phyloP scores from a whole-genome alignment of 2,329 filamentous ascomycete species.

The Alternaria atra region DNA sequence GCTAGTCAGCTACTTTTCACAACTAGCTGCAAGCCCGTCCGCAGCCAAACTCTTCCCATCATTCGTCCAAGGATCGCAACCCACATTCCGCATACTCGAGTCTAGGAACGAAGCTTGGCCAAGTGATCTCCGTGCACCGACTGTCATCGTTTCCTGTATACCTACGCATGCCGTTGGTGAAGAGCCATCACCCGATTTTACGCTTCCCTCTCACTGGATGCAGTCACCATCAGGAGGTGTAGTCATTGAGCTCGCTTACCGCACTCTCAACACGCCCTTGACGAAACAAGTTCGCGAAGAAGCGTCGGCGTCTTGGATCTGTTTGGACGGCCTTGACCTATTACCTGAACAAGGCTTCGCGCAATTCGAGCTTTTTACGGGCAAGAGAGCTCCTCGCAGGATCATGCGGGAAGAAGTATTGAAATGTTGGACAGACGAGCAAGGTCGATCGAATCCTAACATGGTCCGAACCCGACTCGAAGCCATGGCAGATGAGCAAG shows the following conservation, averaged over 20 bases:
- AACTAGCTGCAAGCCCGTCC: slow-evolving; percentile 48
- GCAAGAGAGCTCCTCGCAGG: slow-evolving; percentile 72
- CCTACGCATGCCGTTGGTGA: slow-evolving; percentile 72
- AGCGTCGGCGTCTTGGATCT: slow-evolving; percentile 73
- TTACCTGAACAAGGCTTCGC: slow-evolving; percentile 81
- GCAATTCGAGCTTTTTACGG: slow-evolving; percentile 82
- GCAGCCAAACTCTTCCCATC: slow-evolving; percentile 33
- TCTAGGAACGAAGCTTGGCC: slow-evolving; percentile 71
- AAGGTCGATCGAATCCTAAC: slow-evolving; percentile 32
- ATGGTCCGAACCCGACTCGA: slow-evolving; percentile 42
- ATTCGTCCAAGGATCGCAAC: slow-evolving; percentile 44
- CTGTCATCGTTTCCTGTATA: slow-evolving; percentile 78
- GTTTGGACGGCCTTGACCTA: slow-evolving; percentile 78
- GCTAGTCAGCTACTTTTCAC: slow-evolving; percentile 73
- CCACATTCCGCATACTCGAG: slow-evolving; percentile 65
- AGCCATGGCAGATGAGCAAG: slow-evolving; percentile 39
- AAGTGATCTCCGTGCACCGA: slow-evolving; percentile 67
- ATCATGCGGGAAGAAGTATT: slow-evolving; percentile 74
- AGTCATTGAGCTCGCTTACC: slow-evolving; percentile 76
- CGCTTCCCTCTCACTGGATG: slow-evolving; percentile 74
- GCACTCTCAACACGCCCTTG: slow-evolving; percentile 74
- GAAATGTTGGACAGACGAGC: slow-evolving; percentile 40
- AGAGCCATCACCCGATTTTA: slow-evolving; percentile 72
- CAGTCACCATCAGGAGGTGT: slow-evolving; percentile 78
- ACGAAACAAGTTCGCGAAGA: slow-evolving; percentile 71